These are phyloP conservation scores for Ceratocystis variospora DNA, from an alignment of 2,329 filamentous ascomycete genomes.

Conservation along the genomic window DNA sequence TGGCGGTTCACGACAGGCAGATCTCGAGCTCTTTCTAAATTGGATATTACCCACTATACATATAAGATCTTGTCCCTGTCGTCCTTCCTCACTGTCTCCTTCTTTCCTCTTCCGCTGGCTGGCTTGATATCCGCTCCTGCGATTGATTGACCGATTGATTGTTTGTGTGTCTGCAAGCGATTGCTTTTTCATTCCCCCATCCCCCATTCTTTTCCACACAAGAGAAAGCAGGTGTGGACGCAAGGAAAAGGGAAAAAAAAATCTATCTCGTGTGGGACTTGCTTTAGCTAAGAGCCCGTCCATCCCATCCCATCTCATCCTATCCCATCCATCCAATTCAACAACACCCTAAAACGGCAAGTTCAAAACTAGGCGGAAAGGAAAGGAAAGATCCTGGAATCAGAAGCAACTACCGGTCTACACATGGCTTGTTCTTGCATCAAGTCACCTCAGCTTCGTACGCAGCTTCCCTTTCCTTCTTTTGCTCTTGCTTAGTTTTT, in stretches of 20 bases:
- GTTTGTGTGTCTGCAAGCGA: too few species aligned
- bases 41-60: neutral
- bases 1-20: too few species aligned
- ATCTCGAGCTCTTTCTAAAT: too few species aligned
- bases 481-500: neutral
- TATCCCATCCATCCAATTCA: neutral
- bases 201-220: neutral
- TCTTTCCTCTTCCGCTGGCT: neutral
- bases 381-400: slow-evolving; percentile 38
- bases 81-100: neutral
- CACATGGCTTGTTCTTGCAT: slow-evolving; percentile 4
- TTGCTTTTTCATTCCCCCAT: neutral
- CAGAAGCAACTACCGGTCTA: slow-evolving; percentile 8
- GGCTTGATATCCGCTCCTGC: too few species aligned
- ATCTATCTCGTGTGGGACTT: neutral
- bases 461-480: slow-evolving; percentile 6
- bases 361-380: slow-evolving; percentile 24
- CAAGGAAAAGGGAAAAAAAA: neutral
- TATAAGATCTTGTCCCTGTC: neutral
- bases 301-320: too few species aligned
- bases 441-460: neutral
- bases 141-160: too few species aligned
- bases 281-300: neutral
- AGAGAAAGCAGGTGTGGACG: neutral
- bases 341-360: slow-evolving; percentile 6